phyloP scores from a whole-genome alignment of 1,284 basidiomycete genomes.

The Trametes polyzona region DNA sequence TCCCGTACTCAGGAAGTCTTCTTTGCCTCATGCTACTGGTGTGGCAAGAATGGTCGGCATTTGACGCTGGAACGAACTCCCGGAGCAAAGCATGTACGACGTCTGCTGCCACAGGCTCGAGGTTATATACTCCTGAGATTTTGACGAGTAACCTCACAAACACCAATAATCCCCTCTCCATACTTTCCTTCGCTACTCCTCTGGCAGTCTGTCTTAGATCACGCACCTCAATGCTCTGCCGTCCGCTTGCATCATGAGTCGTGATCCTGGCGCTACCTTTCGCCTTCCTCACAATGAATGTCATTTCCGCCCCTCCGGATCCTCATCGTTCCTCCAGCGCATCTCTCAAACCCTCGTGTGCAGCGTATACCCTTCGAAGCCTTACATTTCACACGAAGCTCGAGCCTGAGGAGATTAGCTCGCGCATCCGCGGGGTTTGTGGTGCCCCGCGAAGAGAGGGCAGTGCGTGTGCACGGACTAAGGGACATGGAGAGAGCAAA shows the following conservation, averaged over 20 bases:
- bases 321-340: not conserved
- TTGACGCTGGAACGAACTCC: not conserved
- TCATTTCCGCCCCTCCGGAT: not conserved
- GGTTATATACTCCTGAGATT: not conserved
- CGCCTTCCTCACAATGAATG: conserved; percentile 5
- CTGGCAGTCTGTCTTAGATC: not conserved
- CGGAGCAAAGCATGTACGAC: too few species aligned
- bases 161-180: not conserved
- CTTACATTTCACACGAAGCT: not conserved
- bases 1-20: not conserved
- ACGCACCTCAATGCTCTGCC: not conserved
- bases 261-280: conserved; percentile 19
- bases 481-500: too few species aligned
- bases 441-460: too few species aligned
- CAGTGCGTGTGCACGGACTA: too few species aligned
- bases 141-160: not conserved
- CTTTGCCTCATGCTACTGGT: not conserved
- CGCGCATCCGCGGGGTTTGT: not conserved
- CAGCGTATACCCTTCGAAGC: not conserved
- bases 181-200: not conserved
- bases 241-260: conserved; percentile 15
- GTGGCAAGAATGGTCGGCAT: not conserved
- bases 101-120: not conserved
- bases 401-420: not conserved
- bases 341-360: not conserved